Evolutionary conservation across 495 filamentous ascomycete genomes (phyloP), one percentile per base, ranked within the genome.

Genomic region (Chaetomidium leptoderma): DNA sequence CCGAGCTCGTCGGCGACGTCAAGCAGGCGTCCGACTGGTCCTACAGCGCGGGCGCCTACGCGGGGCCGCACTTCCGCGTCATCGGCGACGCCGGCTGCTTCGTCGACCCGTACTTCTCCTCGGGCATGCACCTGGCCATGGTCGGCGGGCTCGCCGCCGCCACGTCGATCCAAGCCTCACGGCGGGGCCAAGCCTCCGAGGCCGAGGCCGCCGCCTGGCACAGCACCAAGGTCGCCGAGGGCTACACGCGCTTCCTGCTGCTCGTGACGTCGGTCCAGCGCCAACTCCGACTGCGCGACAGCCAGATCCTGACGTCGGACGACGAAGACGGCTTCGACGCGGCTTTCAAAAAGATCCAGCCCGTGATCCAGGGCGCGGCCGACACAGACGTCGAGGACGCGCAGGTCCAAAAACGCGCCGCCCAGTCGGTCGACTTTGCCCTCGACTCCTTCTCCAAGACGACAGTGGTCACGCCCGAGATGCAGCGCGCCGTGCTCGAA

Each of bases 211-310:
- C 68, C 2, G 54, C 66, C 16, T 82, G 78, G 79, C 78, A 82
- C 61, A 64, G 70, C 3, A 73, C 66, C 21, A 77, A 76, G 57
- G 63, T 76, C 0, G 52, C 68, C 1, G 75, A 79, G 40, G 68
- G 72, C 19, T 83, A 81, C 49, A 78, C 76, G 2, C 73, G 78
- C 11, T 83, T 83, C 66, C 53, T 81, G 30, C 51, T 83, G 2
- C 69, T 80, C 2, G 74, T 81, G 1, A 46, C n/a, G n/a, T n/a
- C n/a, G n/a, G n/a, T n/a, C n/a, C n/a, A n/a, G n/a, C n/a, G n/a
- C n/a, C n/a, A n/a, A n/a, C n/a, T n/a, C n/a, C n/a, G n/a, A n/a
- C n/a, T n/a, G n/a, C n/a, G n/a, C n/a, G n/a, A 71, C 42, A 78
- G 70, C 49, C 80, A 81, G 65, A 79, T 83, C 44, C 58, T 65